Base-by-base conservation (phyloP, 2,329 filamentous ascomycete species). In the Claviceps sp. region DNA sequence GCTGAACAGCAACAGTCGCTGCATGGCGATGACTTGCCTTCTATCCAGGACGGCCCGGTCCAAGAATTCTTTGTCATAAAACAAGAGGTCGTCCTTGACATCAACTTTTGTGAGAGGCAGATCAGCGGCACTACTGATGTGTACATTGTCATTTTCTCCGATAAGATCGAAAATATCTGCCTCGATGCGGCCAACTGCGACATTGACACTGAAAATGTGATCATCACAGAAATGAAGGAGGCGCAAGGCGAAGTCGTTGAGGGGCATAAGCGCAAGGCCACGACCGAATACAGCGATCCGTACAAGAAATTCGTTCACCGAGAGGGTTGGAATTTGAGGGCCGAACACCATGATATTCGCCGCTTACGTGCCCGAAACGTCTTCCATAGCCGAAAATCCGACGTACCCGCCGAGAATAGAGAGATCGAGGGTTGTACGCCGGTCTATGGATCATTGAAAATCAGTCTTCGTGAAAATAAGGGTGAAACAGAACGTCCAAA, bases 51-150 rank as follows among this genome's bases (percentile, higher is more conserved):
- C 54, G 54, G 56, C 8, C 63, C 66, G 4, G 58, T 70, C 2
- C 65, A 68, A 16, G 67, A 70, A 26, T 73, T 70, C 52, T 71
- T 76, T 42, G 71, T 97, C 53, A 76, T 88, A 51, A 85, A 89
- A 68, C 91, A 97, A 69, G 86, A 87, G 65, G 83, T 98, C 48
- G 84, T 89, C 60, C 75, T 98, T 54, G 90, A 97, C 61, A 75
- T 98, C 63, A 86, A 95, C 69, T 94, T 98, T 65, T 76, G 79
- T 57, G 79, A 79, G 50, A 84, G 83, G 67, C 78, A 76, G 61
- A 71, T 97, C 61, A 82, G 79, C 55, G 93, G 93, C 49, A 84
- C 79, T 56, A 88, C 86, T 8, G 85, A 90, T 58, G 85, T 98
- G 59, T 85, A 83, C 34, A 80, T 97, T 50, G 83, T 85, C 58